These are phyloP conservation scores for Arabis alpina DNA, from an alignment of 345 rosid genomes.

Conservation along the genomic window DNA sequence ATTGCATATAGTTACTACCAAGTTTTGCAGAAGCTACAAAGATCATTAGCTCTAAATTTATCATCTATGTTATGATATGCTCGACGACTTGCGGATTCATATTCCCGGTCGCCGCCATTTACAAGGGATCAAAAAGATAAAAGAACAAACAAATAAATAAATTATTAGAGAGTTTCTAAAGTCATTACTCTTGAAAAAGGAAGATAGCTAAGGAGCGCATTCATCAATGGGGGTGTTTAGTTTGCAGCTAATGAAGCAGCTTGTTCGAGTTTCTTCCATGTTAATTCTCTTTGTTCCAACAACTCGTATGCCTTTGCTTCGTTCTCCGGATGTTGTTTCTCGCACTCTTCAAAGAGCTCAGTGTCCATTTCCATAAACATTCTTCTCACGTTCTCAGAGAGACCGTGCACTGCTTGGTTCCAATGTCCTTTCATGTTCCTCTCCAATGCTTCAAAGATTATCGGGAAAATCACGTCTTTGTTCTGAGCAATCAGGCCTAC, in stretches of 20 bases:
- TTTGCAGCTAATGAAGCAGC: conserved; percentile 47
- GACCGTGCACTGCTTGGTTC: conserved; percentile 61
- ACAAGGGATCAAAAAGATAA: conserved; percentile 23
- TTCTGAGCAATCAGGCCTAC: conserved; percentile 56
- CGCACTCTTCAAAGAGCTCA: conserved; percentile 49
- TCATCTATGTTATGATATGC: conserved; percentile 30
- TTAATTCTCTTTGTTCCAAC: conserved; percentile 48
- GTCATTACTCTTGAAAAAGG: conserved; percentile 27
- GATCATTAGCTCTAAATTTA: conserved; percentile 25
- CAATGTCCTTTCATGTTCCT: conserved; percentile 62
- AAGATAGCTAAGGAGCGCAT: conserved; percentile 9
- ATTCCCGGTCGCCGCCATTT: conserved; percentile 41
- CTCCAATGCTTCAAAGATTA: conserved; percentile 62
- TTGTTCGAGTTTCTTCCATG: conserved; percentile 55
- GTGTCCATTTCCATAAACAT: conserved; percentile 54
- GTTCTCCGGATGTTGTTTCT: conserved; percentile 43
- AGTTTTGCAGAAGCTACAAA: conserved; percentile 7
- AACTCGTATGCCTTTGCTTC: conserved; percentile 45
- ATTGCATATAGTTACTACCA: neutral
- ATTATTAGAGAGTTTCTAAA: conserved; percentile 34
- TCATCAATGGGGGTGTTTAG: neutral
- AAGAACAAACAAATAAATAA: conserved; percentile 27
- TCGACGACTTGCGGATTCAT: conserved; percentile 32
- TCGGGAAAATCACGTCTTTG: conserved; percentile 55
- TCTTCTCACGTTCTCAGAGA: conserved; percentile 58